phyloP scores from a whole-genome alignment of 78 protist genomes.

The Mastigamoeba balamuthi region DNA sequence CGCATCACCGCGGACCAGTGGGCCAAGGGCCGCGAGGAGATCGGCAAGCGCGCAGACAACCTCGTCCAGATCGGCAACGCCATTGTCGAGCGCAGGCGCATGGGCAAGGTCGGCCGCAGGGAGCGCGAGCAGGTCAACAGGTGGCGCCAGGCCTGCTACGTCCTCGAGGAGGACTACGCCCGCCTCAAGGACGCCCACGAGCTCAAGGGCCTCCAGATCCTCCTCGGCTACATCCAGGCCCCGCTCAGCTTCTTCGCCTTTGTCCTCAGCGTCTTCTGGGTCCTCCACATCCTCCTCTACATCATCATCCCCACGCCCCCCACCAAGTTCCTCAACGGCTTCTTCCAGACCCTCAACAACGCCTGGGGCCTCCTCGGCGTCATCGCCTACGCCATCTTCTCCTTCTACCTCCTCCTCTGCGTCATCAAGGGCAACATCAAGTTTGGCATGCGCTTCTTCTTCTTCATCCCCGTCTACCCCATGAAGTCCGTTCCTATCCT shows the following conservation, averaged over 20 bases:
- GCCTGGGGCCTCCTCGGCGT: conserved; percentile 72
- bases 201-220: conserved; percentile 54
- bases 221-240: conserved; percentile 6
- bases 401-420: conserved; percentile 63
- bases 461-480: conserved; percentile 73
- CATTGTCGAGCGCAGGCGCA: conserved; percentile 31
- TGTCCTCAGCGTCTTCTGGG: conserved; percentile 55
- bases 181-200: conserved; percentile 40
- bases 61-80: conserved; percentile 23
- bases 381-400: conserved; percentile 56
- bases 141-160: conserved; percentile 28
- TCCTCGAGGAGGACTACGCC: conserved; percentile 61
- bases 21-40: conserved; percentile 11
- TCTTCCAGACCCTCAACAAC: conserved; percentile 43
- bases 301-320: conserved; percentile 16
- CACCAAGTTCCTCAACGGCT: conserved; percentile 57
- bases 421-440: conserved; percentile 70
- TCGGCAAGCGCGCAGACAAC: conserved; percentile 26
- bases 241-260: conserved; percentile 44
- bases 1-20: conserved; percentile 26
- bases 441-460: conserved; percentile 68
- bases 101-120: conserved; percentile 20
- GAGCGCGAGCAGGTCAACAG: conserved; percentile 41
- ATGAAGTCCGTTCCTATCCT: conserved; percentile 26
- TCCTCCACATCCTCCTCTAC: conserved; percentile 64